These are phyloP conservation scores for Calonectria hongkongensis DNA, from an alignment of 2,329 filamentous ascomycete genomes.

Conservation along the genomic window DNA sequence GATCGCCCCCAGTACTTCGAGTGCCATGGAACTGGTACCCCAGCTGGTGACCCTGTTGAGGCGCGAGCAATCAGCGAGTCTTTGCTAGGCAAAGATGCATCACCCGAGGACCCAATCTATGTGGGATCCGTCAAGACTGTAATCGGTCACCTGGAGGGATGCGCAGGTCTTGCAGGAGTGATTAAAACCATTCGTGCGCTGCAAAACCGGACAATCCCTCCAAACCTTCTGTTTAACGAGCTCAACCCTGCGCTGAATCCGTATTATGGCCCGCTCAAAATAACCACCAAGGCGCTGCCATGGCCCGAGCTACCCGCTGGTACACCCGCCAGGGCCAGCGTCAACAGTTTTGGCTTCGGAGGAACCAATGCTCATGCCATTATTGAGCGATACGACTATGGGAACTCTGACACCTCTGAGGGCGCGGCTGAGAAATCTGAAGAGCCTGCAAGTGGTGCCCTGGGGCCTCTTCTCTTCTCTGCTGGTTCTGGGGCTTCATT, in stretches of 20 bases:
- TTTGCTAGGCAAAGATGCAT: slow-evolving; percentile 53
- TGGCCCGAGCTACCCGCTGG: slow-evolving; percentile 48
- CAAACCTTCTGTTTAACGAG: slow-evolving; percentile 57
- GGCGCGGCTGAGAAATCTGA: neutral
- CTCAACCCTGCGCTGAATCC: slow-evolving; percentile 55
- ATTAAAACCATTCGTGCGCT: slow-evolving; percentile 47
- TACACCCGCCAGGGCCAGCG: slow-evolving; percentile 45
- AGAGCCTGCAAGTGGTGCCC: neutral
- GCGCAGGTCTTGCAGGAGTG: slow-evolving; percentile 52
- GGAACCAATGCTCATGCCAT: slow-evolving; percentile 68
- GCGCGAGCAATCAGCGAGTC: slow-evolving; percentile 66
- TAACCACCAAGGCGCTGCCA: slow-evolving; percentile 46
- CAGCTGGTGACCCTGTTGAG: slow-evolving; percentile 70
- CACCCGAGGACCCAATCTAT: slow-evolving; percentile 16
- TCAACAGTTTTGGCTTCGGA: slow-evolving; percentile 63
- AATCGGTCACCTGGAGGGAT: slow-evolving; percentile 55
- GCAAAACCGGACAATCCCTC: slow-evolving; percentile 50
- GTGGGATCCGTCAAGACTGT: slow-evolving; percentile 56
- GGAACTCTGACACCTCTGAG: neutral
- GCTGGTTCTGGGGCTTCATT: slow-evolving; percentile 34
- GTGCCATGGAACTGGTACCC: slow-evolving; percentile 58
- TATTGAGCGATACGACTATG: slow-evolving; percentile 50
- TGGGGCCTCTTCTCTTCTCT: slow-evolving; percentile 30
- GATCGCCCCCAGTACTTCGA: slow-evolving; percentile 65
- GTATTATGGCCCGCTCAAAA: slow-evolving; percentile 47